Conservation (phyloP, 257 asterid species). For the Leptodermis oblonga region DNA sequence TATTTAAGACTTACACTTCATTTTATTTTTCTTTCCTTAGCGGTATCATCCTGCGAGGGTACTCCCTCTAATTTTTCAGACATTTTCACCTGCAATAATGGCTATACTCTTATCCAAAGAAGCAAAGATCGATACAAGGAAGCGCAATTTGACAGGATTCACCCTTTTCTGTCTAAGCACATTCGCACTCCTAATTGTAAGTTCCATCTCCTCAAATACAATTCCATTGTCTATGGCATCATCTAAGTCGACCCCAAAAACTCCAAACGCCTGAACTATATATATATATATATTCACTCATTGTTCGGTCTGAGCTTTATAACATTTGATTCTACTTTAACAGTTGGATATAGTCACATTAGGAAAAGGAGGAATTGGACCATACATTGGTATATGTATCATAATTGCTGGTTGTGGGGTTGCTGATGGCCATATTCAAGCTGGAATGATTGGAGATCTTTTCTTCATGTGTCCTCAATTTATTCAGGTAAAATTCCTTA, state of each 20-base stretch:
- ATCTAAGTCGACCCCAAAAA: no score
- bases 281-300: no score
- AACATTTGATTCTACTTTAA: background rate
- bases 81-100: conserved; percentile 63
- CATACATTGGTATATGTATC: conserved; percentile 51
- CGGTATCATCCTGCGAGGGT: conserved; percentile 77
- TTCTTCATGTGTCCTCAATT: conserved; percentile 80
- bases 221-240: no score
- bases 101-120: conserved; percentile 49
- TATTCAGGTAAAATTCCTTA: conserved; percentile 45
- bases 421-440: conserved; percentile 81
- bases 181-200: conserved; percentile 56
- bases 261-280: no score
- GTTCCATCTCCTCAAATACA: no score
- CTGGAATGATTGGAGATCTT: conserved; percentile 85
- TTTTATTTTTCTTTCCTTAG: conserved; percentile 24
- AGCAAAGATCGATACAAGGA: conserved; percentile 65
- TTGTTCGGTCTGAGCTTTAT: no score
- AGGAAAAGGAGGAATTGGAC: conserved; percentile 68
- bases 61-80: conserved; percentile 76
- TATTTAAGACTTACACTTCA: no score
- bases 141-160: conserved; percentile 63
- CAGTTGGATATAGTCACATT: conserved; percentile 68
- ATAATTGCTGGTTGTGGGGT: conserved; percentile 72
- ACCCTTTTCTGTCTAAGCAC: conserved; percentile 51